Conservation (phyloP, 2,329 filamentous ascomycete species). For the Pestalotiopsis sp. region DNA sequence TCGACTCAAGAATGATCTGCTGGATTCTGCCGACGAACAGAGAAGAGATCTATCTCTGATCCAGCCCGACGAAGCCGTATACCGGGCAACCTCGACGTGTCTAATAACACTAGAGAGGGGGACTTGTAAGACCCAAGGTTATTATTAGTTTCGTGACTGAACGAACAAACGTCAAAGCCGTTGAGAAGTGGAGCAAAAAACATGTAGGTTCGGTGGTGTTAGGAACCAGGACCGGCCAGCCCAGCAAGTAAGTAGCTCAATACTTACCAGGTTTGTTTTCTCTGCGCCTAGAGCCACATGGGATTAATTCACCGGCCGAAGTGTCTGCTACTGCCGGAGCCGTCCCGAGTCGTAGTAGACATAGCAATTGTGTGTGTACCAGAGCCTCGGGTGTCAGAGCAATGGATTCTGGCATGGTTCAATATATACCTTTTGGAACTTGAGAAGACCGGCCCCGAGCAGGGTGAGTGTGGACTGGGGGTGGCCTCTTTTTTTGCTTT, state of each 20-base stretch:
- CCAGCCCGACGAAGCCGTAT: neutral
- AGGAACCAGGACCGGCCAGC: constrained; percentile 21
- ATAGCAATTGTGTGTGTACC: constrained; percentile 10
- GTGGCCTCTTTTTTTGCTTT: constrained; percentile 15
- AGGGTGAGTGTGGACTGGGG: constrained; percentile 2
- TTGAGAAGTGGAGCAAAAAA: constrained; percentile 15
- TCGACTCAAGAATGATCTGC: neutral
- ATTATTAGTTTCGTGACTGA: neutral
- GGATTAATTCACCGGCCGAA: neutral
- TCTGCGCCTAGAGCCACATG: constrained; percentile 13
- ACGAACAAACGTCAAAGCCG: constrained; percentile 16
- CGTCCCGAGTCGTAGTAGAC: constrained; percentile 11
- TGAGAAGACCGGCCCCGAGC: neutral
- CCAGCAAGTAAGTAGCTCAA: neutral
- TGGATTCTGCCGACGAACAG: neutral
- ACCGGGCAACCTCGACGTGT: constrained; percentile 16
- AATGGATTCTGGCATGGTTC: constrained; percentile 17
- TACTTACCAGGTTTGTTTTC: constrained; percentile 15
- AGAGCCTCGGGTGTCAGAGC: neutral
- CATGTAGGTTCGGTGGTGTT: constrained; percentile 13
- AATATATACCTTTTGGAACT: constrained; percentile 20
- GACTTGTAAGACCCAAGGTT: constrained; percentile 11
- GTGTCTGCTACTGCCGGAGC: neutral
- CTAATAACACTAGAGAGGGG: constrained; percentile 24
- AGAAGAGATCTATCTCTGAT: neutral